A percentile compares a stretch with the other conserved stretches of the same genome.
phyloP scores from a whole-genome alignment of 805 yeast species.

The Zygoascus tannicola region DNA sequence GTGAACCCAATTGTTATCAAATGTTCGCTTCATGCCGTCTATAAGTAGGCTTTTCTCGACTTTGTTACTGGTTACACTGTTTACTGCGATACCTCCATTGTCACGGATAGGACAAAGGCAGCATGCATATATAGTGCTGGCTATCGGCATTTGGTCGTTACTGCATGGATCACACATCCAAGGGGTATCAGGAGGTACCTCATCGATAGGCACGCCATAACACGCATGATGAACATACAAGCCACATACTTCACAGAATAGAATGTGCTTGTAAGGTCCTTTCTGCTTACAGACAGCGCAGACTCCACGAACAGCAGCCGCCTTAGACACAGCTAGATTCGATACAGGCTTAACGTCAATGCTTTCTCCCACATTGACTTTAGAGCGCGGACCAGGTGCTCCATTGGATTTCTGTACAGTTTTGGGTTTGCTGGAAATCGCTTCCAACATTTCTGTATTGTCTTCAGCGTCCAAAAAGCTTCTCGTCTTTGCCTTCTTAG shows the following conservation, averaged over 20 bases:
- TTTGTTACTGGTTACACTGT: not conserved
- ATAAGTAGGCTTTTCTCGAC: slow-evolving; percentile 31
- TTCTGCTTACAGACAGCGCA: slow-evolving; percentile 53
- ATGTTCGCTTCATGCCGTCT: slow-evolving; percentile 63
- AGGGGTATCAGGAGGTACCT: slow-evolving; percentile 21
- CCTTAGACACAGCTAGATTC: slow-evolving; percentile 11
- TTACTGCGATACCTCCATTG: slow-evolving; percentile 33
- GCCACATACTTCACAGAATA: slow-evolving; percentile 59
- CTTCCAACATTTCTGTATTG: not conserved
- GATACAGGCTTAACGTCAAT: slow-evolving; percentile 3
- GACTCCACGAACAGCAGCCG: slow-evolving; percentile 13
- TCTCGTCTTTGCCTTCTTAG: not conserved
- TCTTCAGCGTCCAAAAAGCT: not conserved
- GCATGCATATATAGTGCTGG: slow-evolving; percentile 52
- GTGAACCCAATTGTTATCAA: slow-evolving; percentile 69
- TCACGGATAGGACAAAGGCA: slow-evolving; percentile 52
- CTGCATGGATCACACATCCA: slow-evolving; percentile 82
- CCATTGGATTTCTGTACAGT: slow-evolving; percentile 3
- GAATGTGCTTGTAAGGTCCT: slow-evolving; percentile 32
- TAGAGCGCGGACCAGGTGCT: not conserved
- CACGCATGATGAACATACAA: slow-evolving; percentile 62
- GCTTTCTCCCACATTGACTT: slow-evolving; percentile 5
- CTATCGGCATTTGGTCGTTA: slow-evolving; percentile 54
- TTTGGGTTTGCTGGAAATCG: slow-evolving; percentile 3
- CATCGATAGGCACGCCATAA: slow-evolving; percentile 40